phyloP scores from a whole-genome alignment of 2,329 filamentous ascomycete species.

The Fusarium sp. region DNA sequence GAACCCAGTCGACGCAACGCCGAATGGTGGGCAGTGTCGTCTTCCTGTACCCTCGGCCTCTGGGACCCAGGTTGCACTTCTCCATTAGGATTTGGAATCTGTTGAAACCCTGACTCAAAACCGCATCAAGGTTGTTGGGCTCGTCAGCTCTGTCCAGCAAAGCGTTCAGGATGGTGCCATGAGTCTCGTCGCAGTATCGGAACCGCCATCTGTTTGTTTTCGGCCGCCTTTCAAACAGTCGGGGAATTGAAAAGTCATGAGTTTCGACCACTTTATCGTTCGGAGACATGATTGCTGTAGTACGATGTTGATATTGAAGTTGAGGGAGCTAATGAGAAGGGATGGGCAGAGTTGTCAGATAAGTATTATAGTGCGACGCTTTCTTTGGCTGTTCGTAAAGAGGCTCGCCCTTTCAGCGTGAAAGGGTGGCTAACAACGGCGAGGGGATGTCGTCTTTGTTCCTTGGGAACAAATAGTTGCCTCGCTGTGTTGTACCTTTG shows the following conservation, averaged over 20 bases:
- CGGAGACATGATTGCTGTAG: neutral
- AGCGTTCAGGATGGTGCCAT: neutral
- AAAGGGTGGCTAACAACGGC: neutral
- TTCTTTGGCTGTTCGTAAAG: neutral
- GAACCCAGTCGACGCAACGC: neutral
- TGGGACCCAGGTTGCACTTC: neutral
- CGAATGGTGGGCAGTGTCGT: neutral
- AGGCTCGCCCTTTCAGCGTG: neutral
- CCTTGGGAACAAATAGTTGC: neutral
- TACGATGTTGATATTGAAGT: neutral
- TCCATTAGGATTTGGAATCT: neutral
- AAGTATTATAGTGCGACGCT: neutral
- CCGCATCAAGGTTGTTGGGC: neutral
- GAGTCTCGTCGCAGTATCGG: neutral
- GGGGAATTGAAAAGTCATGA: neutral
- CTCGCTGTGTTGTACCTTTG: neutral
- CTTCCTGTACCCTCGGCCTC: neutral
- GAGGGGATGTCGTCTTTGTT: neutral
- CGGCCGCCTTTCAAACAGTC: too few species aligned
- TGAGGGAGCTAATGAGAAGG: neutral
- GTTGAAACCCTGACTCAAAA: neutral
- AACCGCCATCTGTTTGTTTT: too few species aligned
- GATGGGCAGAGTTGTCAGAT: neutral
- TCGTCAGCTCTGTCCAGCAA: neutral
- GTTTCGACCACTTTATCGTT: neutral